A percentile compares a stretch with the other conserved stretches of the same genome.
Evolutionary conservation across 768 basidiomycete genomes (phyloP).

Genomic region (Psilocybe subaeruginosa): DNA sequence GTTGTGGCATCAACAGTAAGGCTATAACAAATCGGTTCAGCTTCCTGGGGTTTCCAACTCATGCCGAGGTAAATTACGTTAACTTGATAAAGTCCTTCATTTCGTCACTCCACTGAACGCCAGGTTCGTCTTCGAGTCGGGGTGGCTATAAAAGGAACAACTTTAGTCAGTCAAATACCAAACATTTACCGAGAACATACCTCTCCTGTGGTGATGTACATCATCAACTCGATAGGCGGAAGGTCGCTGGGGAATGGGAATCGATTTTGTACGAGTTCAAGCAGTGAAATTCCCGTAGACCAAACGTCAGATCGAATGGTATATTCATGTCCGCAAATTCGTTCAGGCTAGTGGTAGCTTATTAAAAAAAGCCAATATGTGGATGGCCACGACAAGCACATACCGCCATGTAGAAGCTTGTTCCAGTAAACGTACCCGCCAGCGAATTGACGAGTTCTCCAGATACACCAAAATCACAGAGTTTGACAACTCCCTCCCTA

Average conservation of each 20-base stretch:
- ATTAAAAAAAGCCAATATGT: constrained; percentile 11
- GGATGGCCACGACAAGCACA: constrained; percentile 36
- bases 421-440: constrained; percentile 97
- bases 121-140: constrained; percentile 75
- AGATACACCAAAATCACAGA: constrained; percentile 97
- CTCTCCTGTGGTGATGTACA: constrained; percentile 84
- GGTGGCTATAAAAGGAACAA: constrained; percentile 61
- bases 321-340: constrained; percentile 90
- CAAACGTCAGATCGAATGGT: constrained; percentile 97
- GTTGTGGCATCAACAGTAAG: constrained; percentile 67
- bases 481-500: constrained; percentile 85
- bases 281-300: constrained; percentile 93
- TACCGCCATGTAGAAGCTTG: constrained; percentile 98
- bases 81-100: constrained; percentile 93
- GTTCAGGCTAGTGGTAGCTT: constrained; percentile 69
- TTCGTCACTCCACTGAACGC: constrained; percentile 71
- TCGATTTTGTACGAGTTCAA: constrained; percentile 92
- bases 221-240: constrained; percentile 92
- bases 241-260: constrained; percentile 95
- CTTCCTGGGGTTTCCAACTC: neutral
- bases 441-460: constrained; percentile 90
- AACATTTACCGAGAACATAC: constrained; percentile 38
- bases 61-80: constrained; percentile 50
- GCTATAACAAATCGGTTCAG: constrained; percentile 39
- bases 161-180: neutral